A percentile compares a stretch with the other conserved stretches of the same genome.
Evolutionary conservation across 495 filamentous ascomycete genomes (phyloP).

Genomic region (Penicillium steckii): DNA sequence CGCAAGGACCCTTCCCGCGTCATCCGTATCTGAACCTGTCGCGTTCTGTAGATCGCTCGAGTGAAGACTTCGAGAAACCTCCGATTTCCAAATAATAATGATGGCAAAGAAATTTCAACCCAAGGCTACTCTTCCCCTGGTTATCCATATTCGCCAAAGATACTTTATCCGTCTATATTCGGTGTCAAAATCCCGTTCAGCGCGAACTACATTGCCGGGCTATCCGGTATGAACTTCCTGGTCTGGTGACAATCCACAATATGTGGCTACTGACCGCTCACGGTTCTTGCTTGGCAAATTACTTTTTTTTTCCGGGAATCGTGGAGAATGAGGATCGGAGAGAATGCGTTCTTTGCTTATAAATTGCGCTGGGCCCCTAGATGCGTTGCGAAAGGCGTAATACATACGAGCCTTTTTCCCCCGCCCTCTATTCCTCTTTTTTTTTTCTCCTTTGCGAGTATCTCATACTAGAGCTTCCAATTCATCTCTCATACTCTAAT

Average conservation of each 20-base stretch:
- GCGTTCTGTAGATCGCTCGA: conserved; percentile 2
- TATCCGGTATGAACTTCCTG: conserved; percentile 24
- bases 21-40: conserved; percentile 21
- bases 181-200: conserved; percentile 12
- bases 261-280: conserved; percentile 21
- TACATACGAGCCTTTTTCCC: not conserved
- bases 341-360: conserved; percentile 19
- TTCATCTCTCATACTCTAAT: not conserved
- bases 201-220: conserved; percentile 22
- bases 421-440: not conserved
- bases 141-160: conserved; percentile 7
- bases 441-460: not conserved
- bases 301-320: conserved; percentile 15
- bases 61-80: not conserved
- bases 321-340: conserved; percentile 18
- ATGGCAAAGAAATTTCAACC: conserved; percentile 5
- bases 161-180: conserved; percentile 1
- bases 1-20: conserved; percentile 20
- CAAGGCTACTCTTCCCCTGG: conserved; percentile 6
- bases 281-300: conserved; percentile 9
- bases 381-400: conserved; percentile 7
- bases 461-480: not conserved
- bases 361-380: conserved; percentile 21
- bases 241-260: conserved; percentile 30
- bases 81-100: not conserved